Evolutionary conservation across 2,329 filamentous ascomycete genomes (phyloP).

Genomic region (Mariannaea sp.): DNA sequence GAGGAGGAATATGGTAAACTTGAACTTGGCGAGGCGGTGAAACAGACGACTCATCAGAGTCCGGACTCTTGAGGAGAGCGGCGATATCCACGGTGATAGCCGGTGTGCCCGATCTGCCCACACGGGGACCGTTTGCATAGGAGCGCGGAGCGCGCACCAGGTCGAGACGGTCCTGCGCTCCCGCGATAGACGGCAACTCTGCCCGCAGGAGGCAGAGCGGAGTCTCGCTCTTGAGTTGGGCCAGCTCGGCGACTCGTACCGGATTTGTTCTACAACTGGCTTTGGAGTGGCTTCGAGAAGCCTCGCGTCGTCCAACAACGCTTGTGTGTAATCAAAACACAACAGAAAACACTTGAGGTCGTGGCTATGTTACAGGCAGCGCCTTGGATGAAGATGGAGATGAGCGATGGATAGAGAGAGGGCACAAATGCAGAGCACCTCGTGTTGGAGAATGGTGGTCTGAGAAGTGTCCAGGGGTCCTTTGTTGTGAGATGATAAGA

Average conservation of each 20-base stretch:
- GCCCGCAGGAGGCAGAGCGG: conserved; percentile 49
- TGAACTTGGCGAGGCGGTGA: conserved; percentile 46
- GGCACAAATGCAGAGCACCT: conserved; percentile 5
- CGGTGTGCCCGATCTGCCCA: conserved; percentile 35
- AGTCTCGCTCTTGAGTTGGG: conserved; percentile 50
- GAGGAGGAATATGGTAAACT: conserved; percentile 17
- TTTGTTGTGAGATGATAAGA: conserved; percentile 5
- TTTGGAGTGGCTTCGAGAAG: conserved; percentile 29
- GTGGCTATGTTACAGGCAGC: conserved; percentile 14
- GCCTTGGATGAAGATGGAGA: neutral
- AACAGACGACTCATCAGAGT: conserved; percentile 71
- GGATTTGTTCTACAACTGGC: conserved; percentile 18
- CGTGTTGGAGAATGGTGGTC: conserved; percentile 2
- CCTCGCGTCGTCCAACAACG: conserved; percentile 25
- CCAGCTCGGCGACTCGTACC: conserved; percentile 44
- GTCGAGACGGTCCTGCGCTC: conserved; percentile 37
- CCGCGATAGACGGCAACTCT: conserved; percentile 44
- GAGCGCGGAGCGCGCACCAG: conserved; percentile 38
- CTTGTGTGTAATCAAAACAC: conserved; percentile 18
- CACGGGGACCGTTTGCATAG: conserved; percentile 37
- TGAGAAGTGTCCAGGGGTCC: conserved; percentile 5
- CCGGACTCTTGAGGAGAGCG: conserved; percentile 77
- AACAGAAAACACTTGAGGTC: conserved; percentile 5
- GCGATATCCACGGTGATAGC: conserved; percentile 93
- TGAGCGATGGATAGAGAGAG: conserved; percentile 2